Evolutionary conservation across 2,329 filamentous ascomycete species (phyloP).

Genomic region (Helicocarpus griseus): DNA sequence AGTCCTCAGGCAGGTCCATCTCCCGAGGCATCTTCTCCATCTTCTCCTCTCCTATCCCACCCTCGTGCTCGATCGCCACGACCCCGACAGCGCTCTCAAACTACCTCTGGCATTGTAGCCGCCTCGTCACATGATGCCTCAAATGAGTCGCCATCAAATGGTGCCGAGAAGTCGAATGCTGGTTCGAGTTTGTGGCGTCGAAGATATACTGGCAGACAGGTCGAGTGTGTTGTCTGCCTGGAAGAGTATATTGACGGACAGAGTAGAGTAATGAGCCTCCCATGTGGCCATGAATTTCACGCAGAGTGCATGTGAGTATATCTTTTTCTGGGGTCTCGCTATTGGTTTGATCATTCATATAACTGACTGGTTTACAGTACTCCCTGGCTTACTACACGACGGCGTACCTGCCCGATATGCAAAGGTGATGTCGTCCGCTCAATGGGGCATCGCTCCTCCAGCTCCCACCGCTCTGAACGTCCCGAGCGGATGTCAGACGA

Average conservation of each 20-base stretch:
- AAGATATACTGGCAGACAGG: constrained; percentile 54
- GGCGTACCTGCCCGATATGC: constrained; percentile 96
- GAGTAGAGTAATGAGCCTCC: constrained; percentile 90
- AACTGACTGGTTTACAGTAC: constrained; percentile 50
- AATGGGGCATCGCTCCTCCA: constrained; percentile 24
- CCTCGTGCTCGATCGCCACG: constrained; percentile 20
- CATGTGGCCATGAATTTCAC: constrained; percentile 96
- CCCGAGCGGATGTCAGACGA: constrained; percentile 36
- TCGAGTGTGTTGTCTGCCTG: constrained; percentile 91
- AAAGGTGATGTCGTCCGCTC: constrained; percentile 83
- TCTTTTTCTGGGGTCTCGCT: constrained; percentile 1
- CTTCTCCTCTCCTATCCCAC: constrained; percentile 61
- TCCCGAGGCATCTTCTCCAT: constrained; percentile 57
- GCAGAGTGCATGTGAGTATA: constrained; percentile 89
- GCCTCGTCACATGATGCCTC: constrained; percentile 14
- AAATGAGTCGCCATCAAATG: background rate
- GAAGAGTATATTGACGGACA: constrained; percentile 95
- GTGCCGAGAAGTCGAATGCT: constrained; percentile 38
- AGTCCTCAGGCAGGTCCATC: constrained; percentile 50
- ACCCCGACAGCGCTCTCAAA: constrained; percentile 30
- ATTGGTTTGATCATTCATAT: background rate
- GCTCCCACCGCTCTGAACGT: constrained; percentile 11
- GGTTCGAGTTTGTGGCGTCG: constrained; percentile 38
- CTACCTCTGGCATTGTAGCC: constrained; percentile 23
- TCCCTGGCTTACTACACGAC: constrained; percentile 89